Evolutionary conservation across 495 filamentous ascomycete genomes (phyloP), one percentile per base, ranked within the genome.

Genomic region (Sporormia fimetaria): DNA sequence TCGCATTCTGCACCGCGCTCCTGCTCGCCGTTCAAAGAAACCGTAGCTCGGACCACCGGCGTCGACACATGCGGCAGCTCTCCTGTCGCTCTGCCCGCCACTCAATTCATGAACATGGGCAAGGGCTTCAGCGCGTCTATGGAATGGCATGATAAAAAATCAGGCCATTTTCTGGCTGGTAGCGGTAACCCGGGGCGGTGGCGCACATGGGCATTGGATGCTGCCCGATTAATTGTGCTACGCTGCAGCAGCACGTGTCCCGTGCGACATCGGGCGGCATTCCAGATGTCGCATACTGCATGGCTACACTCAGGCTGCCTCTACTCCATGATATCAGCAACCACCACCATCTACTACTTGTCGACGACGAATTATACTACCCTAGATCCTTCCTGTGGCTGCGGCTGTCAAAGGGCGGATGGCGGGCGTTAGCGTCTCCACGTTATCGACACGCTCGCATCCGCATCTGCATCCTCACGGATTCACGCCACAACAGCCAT

Each of bases 391-490:
- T n/a, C n/a, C n/a, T n/a, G n/a, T n/a, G n/a, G 38, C 16, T 14
- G 31, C 45, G 38, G 38, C 39, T 37, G 38, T 43, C 45, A 49
- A 31, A 42, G 15, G 45, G 32, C 17, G 35, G 45, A 24, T 35
- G 18, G 18, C 16, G 26, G 27, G 30, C 35, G 21, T n/a, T 34
- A 14, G n/a, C 25, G 33, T 34, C 25, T 30, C 33, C 44, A 47
- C 44, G 44, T 37, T 35, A 47, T 40, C 44, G 44, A 21, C 44
- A 40, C 24, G 44, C 44, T 33, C 44, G 15, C 20, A 39, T 40
- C 36, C 29, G 18, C 36, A 47, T 47, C 33, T n/a, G n/a, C n/a
- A n/a, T n/a, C n/a, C n/a, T n/a, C n/a, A n/a, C n/a, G n/a, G n/a
- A n/a, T n/a, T n/a, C n/a, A n/a, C n/a, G n/a, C n/a, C n/a, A n/a